Conservation (phyloP, 345 rosid species). For the Heritiera littoralis region DNA sequence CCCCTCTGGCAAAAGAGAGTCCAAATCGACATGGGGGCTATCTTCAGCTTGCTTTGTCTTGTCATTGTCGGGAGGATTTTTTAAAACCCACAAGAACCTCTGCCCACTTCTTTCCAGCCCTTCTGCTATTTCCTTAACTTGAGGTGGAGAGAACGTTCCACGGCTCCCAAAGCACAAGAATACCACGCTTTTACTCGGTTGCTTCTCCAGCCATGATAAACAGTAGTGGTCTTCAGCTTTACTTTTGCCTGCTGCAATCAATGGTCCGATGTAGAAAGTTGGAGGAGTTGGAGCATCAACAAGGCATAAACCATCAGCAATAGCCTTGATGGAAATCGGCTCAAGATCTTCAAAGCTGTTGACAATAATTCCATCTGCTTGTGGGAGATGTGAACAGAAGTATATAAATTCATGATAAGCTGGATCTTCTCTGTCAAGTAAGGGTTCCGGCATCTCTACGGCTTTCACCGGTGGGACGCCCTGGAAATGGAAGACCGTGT, state of each 20-base stretch:
- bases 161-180: slow-evolving; percentile 51
- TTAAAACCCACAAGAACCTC: slow-evolving; percentile 55
- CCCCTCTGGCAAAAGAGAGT: slow-evolving; percentile 38
- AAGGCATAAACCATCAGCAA: slow-evolving; percentile 31
- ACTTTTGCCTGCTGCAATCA: slow-evolving; percentile 3
- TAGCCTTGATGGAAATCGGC: slow-evolving; percentile 27
- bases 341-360: slow-evolving; percentile 44
- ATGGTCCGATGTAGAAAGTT: slow-evolving; percentile 36
- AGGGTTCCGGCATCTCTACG: slow-evolving; percentile 17
- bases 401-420: slow-evolving; percentile 29
- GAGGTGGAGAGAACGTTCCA: slow-evolving; percentile 38
- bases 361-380: slow-evolving; percentile 38
- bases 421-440: slow-evolving; percentile 29
- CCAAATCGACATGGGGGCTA: slow-evolving; percentile 21
- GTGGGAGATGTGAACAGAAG: slow-evolving; percentile 12
- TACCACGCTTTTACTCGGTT: slow-evolving; percentile 39
- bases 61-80: slow-evolving; percentile 39
- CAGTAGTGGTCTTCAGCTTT: slow-evolving; percentile 19
- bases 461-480: slow-evolving; percentile 34
- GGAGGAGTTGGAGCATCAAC: slow-evolving; percentile 25
- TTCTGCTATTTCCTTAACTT: slow-evolving; percentile 45
- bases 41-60: slow-evolving; percentile 26
- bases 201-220: slow-evolving; percentile 42
- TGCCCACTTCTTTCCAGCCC: slow-evolving; percentile 48
- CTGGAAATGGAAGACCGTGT: slow-evolving; percentile 8